Conservation (phyloP, 108 stramenopile species). For the Phaeodactylum tricornutum region DNA sequence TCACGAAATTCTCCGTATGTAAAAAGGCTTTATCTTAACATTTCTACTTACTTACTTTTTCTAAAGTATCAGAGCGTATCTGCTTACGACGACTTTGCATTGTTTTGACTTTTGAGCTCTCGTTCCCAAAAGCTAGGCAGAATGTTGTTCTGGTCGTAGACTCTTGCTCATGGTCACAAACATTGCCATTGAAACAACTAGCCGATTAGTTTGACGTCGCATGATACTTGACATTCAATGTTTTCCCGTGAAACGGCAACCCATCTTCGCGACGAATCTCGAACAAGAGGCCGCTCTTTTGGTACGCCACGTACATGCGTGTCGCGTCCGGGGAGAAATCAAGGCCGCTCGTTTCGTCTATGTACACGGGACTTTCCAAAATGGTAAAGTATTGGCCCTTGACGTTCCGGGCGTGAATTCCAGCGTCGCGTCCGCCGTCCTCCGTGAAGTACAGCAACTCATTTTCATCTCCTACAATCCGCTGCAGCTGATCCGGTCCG, state of each 20-base stretch:
- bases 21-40: too few relatives aligned
- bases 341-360: conserved; percentile 41
- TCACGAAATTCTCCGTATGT: conserved; percentile 39
- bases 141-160: too few relatives aligned
- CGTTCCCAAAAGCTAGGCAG: too few relatives aligned
- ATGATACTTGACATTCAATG: too few relatives aligned
- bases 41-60: too few relatives aligned
- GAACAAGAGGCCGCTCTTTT: conserved; percentile 30
- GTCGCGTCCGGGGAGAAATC: conserved; percentile 44
- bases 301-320: conserved; percentile 45
- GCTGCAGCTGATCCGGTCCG: conserved; percentile 18
- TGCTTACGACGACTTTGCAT: too few relatives aligned
- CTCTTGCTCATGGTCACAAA: too few relatives aligned
- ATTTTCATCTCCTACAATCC: conserved; percentile 1
- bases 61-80: too few relatives aligned
- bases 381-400: conserved; percentile 25
- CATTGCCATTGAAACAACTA: too few relatives aligned
- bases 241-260: conserved; percentile 23
- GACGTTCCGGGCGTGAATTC: conserved; percentile 30
- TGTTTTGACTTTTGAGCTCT: too few relatives aligned
- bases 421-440: conserved; percentile 21
- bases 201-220: too few relatives aligned
- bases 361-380: conserved; percentile 16
- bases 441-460: conserved; percentile 44
- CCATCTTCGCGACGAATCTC: conserved; percentile 38